Conservation (phyloP, 1,284 basidiomycete genomes). For the Pascua sp. region DNA sequence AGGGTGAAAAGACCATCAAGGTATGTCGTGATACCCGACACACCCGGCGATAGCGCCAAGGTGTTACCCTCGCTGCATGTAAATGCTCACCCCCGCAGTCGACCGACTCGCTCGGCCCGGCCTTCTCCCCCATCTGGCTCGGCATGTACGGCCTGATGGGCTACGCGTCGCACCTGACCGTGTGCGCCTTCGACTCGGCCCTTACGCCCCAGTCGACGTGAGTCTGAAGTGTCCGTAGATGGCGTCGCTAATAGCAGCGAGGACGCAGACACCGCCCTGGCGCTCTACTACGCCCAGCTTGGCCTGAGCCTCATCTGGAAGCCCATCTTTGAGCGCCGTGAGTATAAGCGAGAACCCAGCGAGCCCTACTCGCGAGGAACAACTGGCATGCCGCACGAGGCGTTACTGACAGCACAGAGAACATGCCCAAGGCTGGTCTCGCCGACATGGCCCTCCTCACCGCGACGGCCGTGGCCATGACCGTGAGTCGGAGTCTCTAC, state of each 20-base stretch:
- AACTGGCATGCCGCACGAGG: too few species aligned
- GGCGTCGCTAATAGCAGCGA: constrained; percentile 41
- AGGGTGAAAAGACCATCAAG: not conserved
- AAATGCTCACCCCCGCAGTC: too few species aligned
- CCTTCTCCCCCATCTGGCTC: constrained; percentile 23
- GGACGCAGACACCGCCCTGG: constrained; percentile 57
- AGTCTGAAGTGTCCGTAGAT: constrained; percentile 35
- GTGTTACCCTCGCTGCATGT: not conserved
- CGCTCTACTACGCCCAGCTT: constrained; percentile 68
- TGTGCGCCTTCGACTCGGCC: constrained; percentile 57
- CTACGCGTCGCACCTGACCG: constrained; percentile 66
- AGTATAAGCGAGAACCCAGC: constrained; percentile 38
- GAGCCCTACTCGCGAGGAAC: too few species aligned
- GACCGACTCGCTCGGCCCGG: too few species aligned
- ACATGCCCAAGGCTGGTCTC: constrained; percentile 54
- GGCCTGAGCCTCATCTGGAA: constrained; percentile 67
- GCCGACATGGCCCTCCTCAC: constrained; percentile 62
- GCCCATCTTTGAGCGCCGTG: constrained; percentile 66
- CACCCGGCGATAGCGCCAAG: constrained; percentile 7
- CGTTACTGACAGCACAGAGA: not conserved
- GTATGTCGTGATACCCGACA: constrained; percentile 1
- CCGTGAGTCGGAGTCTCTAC: constrained; percentile 50
- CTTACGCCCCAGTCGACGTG: constrained; percentile 49
- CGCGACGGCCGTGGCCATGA: constrained; percentile 62
- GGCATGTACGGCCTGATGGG: constrained; percentile 59